phyloP scores from a whole-genome alignment of 306 rosid genomes.

The Citrullus mucosospermus region DNA sequence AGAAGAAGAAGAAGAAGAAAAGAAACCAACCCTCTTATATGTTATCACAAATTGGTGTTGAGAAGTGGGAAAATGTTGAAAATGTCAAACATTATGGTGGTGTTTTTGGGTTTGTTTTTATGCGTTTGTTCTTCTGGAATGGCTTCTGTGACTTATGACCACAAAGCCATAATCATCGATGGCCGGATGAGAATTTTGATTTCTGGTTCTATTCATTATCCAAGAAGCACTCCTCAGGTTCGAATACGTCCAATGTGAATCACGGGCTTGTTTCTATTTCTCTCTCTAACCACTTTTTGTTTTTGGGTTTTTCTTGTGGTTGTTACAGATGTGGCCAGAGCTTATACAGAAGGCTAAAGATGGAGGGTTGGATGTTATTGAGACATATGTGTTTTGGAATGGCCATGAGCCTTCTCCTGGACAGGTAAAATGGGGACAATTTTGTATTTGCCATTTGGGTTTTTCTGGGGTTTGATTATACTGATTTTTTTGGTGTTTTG shows the following conservation, averaged over 20 bases:
- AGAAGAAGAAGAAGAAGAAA: background rate
- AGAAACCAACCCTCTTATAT: background rate
- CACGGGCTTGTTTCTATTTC: background rate
- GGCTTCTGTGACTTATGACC: constrained; percentile 60
- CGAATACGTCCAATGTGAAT: constrained; percentile 13
- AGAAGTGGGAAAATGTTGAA: background rate
- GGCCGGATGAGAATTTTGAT: constrained; percentile 56
- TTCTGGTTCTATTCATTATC: constrained; percentile 93
- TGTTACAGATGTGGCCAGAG: constrained; percentile 71
- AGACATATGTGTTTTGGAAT: constrained; percentile 93
- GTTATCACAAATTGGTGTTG: constrained; percentile 9
- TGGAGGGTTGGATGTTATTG: constrained; percentile 88
- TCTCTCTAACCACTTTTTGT: background rate
- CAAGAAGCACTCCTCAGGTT: constrained; percentile 93
- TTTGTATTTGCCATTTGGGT: background rate
- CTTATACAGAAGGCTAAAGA: constrained; percentile 86
- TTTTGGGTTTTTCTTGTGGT: background rate
- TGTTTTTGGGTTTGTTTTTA: constrained; percentile 15
- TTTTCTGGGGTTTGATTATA: background rate
- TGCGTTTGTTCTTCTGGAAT: constrained; percentile 26
- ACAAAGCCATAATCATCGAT: constrained; percentile 48
- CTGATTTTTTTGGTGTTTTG: background rate
- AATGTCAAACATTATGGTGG: constrained; percentile 12
- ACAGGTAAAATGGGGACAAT: constrained; percentile 29
- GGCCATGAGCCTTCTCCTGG: constrained; percentile 89